Conservation (phyloP, 768 basidiomycete genomes). For the Xerocomus potaroensis region DNA sequence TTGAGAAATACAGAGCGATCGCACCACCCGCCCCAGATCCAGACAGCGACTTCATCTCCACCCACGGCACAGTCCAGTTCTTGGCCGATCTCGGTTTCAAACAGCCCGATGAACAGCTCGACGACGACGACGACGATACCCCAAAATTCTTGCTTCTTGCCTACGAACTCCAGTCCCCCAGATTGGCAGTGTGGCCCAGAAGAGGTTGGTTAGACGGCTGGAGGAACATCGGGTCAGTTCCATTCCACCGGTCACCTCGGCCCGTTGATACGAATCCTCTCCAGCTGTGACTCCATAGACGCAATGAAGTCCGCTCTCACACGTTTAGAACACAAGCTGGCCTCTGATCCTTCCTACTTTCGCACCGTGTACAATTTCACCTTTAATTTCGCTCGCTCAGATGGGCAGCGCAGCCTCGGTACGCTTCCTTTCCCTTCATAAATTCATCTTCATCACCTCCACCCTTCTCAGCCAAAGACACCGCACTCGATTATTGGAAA, state of each 20-base stretch:
- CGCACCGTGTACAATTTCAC: constrained; percentile 73
- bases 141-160: constrained; percentile 74
- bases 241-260: constrained; percentile 1
- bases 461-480: constrained; percentile 50
- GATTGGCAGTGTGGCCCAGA: constrained; percentile 66
- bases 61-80: constrained; percentile 77
- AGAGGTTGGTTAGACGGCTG: constrained; percentile 80
- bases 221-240: constrained; percentile 62
- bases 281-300: constrained; percentile 61
- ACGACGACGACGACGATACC: constrained; percentile 74
- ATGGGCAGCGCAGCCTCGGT: constrained; percentile 81
- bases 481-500: constrained; percentile 72
- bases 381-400: constrained; percentile 71
- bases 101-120: constrained; percentile 46
- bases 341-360: constrained; percentile 66
- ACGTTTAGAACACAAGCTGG: constrained; percentile 54
- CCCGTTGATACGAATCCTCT: constrained; percentile 1
- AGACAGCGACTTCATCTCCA: constrained; percentile 58
- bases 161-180: constrained; percentile 72
- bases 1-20: constrained; percentile 66
- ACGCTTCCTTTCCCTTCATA: constrained; percentile 17
- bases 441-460: constrained; percentile 2
- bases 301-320: constrained; percentile 56
- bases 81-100: constrained; percentile 39
- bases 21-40: constrained; percentile 19